Evolutionary conservation across 2,329 filamentous ascomycete genomes (phyloP).

Genomic region (Venturia aucupariae): DNA sequence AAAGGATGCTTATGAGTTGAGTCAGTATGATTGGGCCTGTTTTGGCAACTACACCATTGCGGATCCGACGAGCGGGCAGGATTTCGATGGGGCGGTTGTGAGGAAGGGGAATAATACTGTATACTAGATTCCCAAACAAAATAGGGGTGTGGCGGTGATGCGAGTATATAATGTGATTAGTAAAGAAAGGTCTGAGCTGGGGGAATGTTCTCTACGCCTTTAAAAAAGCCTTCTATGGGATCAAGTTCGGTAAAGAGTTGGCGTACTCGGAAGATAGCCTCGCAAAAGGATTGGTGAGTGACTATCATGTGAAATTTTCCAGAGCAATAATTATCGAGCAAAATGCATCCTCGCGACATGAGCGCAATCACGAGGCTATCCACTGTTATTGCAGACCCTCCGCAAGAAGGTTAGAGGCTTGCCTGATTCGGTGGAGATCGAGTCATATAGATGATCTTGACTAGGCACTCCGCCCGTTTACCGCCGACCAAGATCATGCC

Average conservation of each 20-base stretch:
- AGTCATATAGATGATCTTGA: not conserved
- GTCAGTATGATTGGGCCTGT: constrained; percentile 41
- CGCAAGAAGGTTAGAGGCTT: too few relatives aligned
- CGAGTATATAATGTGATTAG: not conserved
- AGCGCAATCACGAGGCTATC: not conserved
- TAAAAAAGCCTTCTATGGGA: too few relatives aligned
- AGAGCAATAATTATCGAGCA: not conserved
- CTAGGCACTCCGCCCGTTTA: not conserved
- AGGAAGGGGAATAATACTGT: not conserved
- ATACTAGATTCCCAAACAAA: not conserved
- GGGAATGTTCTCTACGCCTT: too few relatives aligned
- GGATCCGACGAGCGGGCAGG: constrained; percentile 29
- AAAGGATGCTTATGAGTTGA: constrained; percentile 28
- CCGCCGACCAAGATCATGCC: not conserved
- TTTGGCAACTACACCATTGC: constrained; percentile 39
- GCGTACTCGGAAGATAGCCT: too few relatives aligned
- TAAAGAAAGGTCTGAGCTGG: too few relatives aligned
- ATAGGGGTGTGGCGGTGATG: not conserved
- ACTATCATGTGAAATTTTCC: not conserved
- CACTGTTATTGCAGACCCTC: too few relatives aligned
- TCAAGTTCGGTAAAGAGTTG: too few relatives aligned
- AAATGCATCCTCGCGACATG: not conserved
- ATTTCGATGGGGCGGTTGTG: constrained; percentile 36
- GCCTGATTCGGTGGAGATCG: too few relatives aligned
- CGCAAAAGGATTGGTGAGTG: too few relatives aligned